These are phyloP conservation scores for Sanghuangporus weigelae DNA, from an alignment of 1,284 basidiomycete genomes.

Conservation along the genomic window DNA sequence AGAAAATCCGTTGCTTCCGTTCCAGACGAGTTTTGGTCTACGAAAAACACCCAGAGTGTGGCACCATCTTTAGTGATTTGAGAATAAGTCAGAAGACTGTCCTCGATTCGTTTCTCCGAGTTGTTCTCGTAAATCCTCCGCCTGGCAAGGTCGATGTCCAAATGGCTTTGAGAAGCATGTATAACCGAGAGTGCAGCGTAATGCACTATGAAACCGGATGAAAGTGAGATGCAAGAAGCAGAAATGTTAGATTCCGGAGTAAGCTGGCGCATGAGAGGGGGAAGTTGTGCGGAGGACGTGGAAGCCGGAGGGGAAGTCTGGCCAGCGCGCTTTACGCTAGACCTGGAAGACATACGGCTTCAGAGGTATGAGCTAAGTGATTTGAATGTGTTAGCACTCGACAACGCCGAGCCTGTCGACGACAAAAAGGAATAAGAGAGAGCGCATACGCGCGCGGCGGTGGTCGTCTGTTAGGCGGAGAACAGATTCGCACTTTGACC, in stretches of 20 bases:
- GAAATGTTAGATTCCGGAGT: conserved; percentile 20
- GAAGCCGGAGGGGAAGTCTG: conserved; percentile 30
- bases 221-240: conserved; percentile 14
- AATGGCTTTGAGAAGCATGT: conserved; percentile 25
- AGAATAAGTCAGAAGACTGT: conserved; percentile 48
- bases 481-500: neutral
- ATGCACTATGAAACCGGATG: conserved; percentile 30
- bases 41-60: conserved; percentile 48
- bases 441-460: neutral
- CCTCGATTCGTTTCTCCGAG: conserved; percentile 31
- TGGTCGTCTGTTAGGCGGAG: neutral
- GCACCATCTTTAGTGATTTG: conserved; percentile 37
- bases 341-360: conserved; percentile 3
- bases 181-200: conserved; percentile 42
- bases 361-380: neutral
- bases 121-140: conserved; percentile 40
- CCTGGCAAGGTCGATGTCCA: conserved; percentile 53
- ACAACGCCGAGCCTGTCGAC: conserved; percentile 3
- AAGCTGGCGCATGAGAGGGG: conserved; percentile 33
- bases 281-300: conserved; percentile 29
- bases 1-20: conserved; percentile 28
- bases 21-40: conserved; percentile 31
- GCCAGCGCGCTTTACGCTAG: conserved; percentile 29
- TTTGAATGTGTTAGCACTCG: neutral
- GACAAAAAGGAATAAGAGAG: neutral